These are phyloP conservation scores for Terfezia claveryi DNA, from an alignment of 495 filamentous ascomycete genomes.

Conservation along the genomic window DNA sequence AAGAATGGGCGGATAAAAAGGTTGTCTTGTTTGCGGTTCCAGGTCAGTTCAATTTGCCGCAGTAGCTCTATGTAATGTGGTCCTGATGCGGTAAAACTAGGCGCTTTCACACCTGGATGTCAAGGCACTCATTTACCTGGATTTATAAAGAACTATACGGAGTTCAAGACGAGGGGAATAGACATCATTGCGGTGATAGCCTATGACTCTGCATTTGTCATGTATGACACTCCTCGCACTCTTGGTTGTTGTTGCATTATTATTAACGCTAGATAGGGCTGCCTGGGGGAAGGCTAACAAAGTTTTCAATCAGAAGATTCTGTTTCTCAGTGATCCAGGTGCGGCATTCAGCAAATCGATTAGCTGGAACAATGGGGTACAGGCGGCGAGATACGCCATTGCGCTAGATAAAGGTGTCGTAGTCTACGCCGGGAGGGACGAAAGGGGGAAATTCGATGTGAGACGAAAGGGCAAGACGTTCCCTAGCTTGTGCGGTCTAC, in stretches of 20 bases:
- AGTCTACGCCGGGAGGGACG: conserved; percentile 64
- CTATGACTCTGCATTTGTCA: conserved; percentile 79
- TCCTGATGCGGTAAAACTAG: conserved; percentile 17
- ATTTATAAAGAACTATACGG: conserved; percentile 50
- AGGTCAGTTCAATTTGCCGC: conserved; percentile 24
- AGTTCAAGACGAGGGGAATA: conserved; percentile 66
- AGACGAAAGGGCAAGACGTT: conserved; percentile 10
- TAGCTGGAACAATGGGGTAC: conserved; percentile 57
- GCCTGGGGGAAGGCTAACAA: conserved; percentile 92
- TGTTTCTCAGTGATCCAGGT: conserved; percentile 67
- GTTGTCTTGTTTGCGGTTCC: conserved; percentile 79
- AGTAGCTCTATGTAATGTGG: no score
- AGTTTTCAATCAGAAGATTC: conserved; percentile 55
- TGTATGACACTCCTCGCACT: conserved; percentile 24
- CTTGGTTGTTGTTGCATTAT: no score
- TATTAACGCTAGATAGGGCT: conserved; percentile 16
- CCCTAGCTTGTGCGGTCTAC: neutral
- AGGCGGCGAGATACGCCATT: conserved; percentile 65
- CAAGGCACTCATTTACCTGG: conserved; percentile 67
- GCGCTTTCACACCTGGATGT: conserved; percentile 91
- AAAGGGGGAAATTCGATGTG: conserved; percentile 41
- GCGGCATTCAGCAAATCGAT: conserved; percentile 57
- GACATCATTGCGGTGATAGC: conserved; percentile 69
- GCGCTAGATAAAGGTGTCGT: conserved; percentile 80
- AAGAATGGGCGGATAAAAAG: conserved; percentile 74